Percentiles rank a stretch among this genome's conserved stretches.
Evolutionary conservation across 441 rosid genomes (phyloP).

Genomic region (Populus trichocarpa): DNA sequence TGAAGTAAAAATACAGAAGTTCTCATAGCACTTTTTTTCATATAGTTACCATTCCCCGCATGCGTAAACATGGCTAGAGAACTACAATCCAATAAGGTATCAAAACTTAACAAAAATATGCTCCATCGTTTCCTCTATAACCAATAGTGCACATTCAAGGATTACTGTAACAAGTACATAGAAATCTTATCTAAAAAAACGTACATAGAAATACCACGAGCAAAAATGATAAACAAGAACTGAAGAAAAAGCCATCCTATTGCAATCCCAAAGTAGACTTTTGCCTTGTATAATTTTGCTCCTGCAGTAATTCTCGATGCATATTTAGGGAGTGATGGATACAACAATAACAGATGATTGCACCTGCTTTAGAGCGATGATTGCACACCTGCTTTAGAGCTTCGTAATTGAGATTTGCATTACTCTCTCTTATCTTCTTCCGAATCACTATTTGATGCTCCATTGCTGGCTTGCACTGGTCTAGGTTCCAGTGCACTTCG

Average conservation of each 20-base stretch:
- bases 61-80: not conserved
- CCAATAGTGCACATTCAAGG: not conserved
- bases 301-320: no score
- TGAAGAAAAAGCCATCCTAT: not conserved
- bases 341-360: conserved; percentile 11
- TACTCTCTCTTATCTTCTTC: conserved; percentile 87
- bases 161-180: conserved; percentile 6
- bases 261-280: not conserved
- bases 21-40: no score
- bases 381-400: not conserved
- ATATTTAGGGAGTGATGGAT: not conserved
- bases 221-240: not conserved
- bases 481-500: conserved; percentile 47
- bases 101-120: not conserved
- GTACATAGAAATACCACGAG: not conserved
- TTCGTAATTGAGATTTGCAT: conserved; percentile 9
- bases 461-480: conserved; percentile 33
- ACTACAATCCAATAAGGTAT: not conserved
- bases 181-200: not conserved
- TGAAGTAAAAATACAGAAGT: no score
- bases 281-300: not conserved
- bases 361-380: conserved; percentile 1
- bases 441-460: conserved; percentile 36
- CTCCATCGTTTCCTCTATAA: not conserved
- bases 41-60: no score